Conservation (phyloP, 179 eudicot species). For the Camellia oleifera region DNA sequence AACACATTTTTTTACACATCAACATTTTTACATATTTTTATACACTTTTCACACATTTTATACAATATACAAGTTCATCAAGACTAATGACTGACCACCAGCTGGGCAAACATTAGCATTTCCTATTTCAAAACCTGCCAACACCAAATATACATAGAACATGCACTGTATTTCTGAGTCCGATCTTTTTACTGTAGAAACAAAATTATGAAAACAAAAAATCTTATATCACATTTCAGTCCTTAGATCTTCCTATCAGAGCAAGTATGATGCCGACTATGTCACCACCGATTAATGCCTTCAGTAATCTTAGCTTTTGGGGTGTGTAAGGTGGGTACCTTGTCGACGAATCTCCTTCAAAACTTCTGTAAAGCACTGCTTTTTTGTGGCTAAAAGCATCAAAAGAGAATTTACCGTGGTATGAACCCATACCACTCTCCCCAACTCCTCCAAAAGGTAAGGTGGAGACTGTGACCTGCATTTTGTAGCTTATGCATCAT, state of each 20-base stretch:
- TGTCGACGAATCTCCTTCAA: constrained; percentile 58
- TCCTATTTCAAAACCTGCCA: background rate
- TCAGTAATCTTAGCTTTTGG: constrained; percentile 50
- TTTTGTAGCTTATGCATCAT: constrained; percentile 3
- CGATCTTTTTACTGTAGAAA: background rate
- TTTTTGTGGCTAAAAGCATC: constrained; percentile 94
- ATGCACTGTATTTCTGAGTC: background rate
- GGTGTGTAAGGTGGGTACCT: constrained; percentile 85
- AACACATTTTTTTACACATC: too few relatives aligned
- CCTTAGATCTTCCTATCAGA: constrained; percentile 40
- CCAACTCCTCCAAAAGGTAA: constrained; percentile 98
- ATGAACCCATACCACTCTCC: constrained; percentile 91
- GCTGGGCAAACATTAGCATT: too few relatives aligned
- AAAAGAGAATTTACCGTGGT: constrained; percentile 87
- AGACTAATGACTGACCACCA: too few relatives aligned
- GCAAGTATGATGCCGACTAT: constrained; percentile 41
- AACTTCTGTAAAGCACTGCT: constrained; percentile 60
- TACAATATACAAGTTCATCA: too few relatives aligned
- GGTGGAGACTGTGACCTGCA: constrained; percentile 56
- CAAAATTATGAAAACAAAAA: background rate
- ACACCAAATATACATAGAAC: background rate
- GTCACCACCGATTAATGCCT: constrained; percentile 59
- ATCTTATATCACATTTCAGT: constrained; percentile 5
- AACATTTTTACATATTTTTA: too few relatives aligned
- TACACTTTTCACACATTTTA: too few relatives aligned